Percentiles rank a stretch among this genome's conserved stretches.
Conservation (phyloP, 768 basidiomycete genomes). For the Scleroderma citrinum region DNA sequence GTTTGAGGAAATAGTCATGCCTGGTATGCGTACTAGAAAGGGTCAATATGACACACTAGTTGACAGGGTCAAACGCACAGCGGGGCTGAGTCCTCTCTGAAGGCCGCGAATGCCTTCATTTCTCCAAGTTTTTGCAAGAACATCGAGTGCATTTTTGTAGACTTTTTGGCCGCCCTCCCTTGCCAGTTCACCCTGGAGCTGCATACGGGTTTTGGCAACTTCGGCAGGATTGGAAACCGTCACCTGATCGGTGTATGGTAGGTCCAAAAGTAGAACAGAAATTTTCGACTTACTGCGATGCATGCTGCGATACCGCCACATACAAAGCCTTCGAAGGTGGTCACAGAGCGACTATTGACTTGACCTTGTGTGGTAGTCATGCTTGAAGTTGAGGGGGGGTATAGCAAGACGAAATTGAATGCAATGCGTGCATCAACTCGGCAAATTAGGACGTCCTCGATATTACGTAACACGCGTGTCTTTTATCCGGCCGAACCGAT, state of each 20-base stretch:
- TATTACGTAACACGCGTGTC: background rate
- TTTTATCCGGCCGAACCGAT: too few species aligned
- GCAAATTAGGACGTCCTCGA: too few species aligned
- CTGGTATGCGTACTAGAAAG: constrained; percentile 80
- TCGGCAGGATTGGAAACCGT: constrained; percentile 77
- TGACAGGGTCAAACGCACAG: constrained; percentile 45
- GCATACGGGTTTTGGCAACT: constrained; percentile 85
- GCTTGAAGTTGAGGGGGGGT: background rate
- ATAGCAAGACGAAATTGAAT: background rate
- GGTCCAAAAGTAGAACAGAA: background rate
- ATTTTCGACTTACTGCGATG: constrained; percentile 57
- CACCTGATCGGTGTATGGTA: constrained; percentile 42
- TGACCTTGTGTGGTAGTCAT: constrained; percentile 14
- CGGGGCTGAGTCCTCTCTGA: constrained; percentile 87
- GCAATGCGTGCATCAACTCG: too few species aligned
- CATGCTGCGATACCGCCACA: constrained; percentile 91
- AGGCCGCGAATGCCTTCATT: constrained; percentile 90
- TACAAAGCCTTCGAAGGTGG: constrained; percentile 75
- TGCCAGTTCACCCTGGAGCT: constrained; percentile 92
- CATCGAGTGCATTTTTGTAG: constrained; percentile 88
- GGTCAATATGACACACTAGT: constrained; percentile 14
- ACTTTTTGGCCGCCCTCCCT: constrained; percentile 67
- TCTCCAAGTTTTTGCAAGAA: constrained; percentile 78
- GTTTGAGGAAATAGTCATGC: constrained; percentile 36
- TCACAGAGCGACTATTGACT: constrained; percentile 32